These are phyloP conservation scores for Aspergillus sojae DNA, from an alignment of 2,329 filamentous ascomycete species.

Conservation along the genomic window DNA sequence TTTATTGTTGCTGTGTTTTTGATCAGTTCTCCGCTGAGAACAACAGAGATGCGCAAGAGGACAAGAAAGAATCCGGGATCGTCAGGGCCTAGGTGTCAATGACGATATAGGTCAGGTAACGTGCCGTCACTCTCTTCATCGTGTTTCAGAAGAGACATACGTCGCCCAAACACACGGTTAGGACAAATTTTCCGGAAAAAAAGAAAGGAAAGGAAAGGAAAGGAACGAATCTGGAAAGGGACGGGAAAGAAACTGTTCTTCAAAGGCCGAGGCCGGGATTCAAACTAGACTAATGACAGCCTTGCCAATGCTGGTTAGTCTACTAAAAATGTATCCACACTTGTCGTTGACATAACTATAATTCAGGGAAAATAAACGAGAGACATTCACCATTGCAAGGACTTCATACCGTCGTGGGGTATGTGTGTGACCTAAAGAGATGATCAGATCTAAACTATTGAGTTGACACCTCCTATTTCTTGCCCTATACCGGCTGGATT, in stretches of 20 bases:
- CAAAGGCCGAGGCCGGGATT: not conserved
- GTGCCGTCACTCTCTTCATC: not conserved
- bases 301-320: not conserved
- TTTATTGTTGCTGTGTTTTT: too few species aligned
- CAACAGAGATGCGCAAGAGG: not conserved
- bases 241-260: not conserved
- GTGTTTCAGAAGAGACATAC: not conserved
- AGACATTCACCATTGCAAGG: not conserved
- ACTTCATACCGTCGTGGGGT: not conserved
- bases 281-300: not conserved
- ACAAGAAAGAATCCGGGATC: not conserved
- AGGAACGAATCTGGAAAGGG: not conserved
- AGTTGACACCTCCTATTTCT: not conserved
- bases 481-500: not conserved
- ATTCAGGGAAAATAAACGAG: not conserved
- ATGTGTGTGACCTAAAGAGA: not conserved
- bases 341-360: not conserved
- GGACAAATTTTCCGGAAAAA: not conserved
- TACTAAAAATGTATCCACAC: not conserved
- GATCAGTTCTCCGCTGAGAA: too few species aligned
- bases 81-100: not conserved
- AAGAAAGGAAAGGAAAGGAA: not conserved
- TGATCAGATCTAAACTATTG: not conserved
- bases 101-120: not conserved
- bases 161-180: not conserved